Base-by-base conservation (phyloP, 2,329 filamentous ascomycete species). In the Cytospora piceicola region DNA sequence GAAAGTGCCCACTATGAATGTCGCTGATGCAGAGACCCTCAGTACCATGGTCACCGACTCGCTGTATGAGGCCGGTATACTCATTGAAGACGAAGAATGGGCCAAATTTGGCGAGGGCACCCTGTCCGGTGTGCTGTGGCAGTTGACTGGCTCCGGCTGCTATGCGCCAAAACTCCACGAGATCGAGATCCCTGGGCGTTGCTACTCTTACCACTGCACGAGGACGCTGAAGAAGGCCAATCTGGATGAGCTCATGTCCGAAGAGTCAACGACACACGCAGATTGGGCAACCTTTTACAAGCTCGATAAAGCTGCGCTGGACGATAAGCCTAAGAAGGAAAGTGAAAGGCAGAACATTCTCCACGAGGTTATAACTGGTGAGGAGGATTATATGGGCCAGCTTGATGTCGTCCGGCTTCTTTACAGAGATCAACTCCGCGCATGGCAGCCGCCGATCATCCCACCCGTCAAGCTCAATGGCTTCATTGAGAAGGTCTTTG, bases 1-100 rank as follows among this genome's bases (percentile, higher is more conserved):
- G 78, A 98, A 97, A 77, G 93, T 99, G 0, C 94, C 95, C 0
- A 99, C 93, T 0, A 97, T 99, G 93, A 98, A 99, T 72, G 94
- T 95, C 52, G 94, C 94, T 7, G 96, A 99, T 81, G 95, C 95
- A 0, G 95, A 99, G 75, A 90, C 89, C 0, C 82, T 99, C 60
- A 92, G 92, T 68, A 85, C 87, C 66, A 88, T 87, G 51, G 91
- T 97, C 0, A 88, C 96, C 2, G 82, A 88, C 63, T 86, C 89
- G 56, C 95, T 99, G 92, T 86, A 94, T 70, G 84, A 86, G 29
- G 88, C 90, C 11, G 90, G 89, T 49, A 92, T 93, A 14, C 80
- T 99, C 36, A 82, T 96, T 6, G 89, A 90, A 17, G 94, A 97
- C 39, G 95, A 99, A 76, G 96, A 99, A 79, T 99, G 96, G 95